Conservation (phyloP, 345 rosid genomes). For the Capsella bursapastoris region DNA sequence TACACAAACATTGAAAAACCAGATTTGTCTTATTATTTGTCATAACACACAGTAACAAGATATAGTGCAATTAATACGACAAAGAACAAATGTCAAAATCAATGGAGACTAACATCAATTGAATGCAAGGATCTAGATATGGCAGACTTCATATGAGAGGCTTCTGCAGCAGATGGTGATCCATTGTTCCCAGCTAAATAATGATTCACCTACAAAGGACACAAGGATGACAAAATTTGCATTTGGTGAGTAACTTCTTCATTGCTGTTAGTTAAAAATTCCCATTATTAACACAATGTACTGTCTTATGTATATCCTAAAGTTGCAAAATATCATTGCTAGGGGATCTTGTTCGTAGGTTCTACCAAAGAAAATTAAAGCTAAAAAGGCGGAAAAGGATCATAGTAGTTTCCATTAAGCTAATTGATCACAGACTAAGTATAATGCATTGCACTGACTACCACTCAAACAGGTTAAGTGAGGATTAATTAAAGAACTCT, state of each 20-base stretch:
- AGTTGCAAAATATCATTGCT: not conserved
- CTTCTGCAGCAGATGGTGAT: constrained; percentile 59
- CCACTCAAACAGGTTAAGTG: too few species aligned
- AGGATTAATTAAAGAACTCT: not conserved
- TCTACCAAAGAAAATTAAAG: constrained; percentile 10
- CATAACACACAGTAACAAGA: constrained; percentile 17
- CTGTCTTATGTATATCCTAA: not conserved
- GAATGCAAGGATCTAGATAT: constrained; percentile 52
- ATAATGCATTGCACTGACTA: not conserved
- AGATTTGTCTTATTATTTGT: constrained; percentile 10
- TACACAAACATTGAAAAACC: not conserved
- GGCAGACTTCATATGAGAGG: constrained; percentile 57
- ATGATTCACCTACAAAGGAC: constrained; percentile 40
- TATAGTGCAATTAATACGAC: not conserved
- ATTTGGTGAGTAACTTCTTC: not conserved
- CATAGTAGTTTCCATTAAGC: constrained; percentile 8
- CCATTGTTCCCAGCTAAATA: constrained; percentile 48
- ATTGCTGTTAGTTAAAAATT: constrained; percentile 3
- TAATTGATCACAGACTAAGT: not conserved
- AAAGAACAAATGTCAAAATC: constrained; percentile 12
- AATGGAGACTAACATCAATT: constrained; percentile 58
- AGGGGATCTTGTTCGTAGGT: constrained; percentile 22
- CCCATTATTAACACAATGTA: constrained; percentile 16
- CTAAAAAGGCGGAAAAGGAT: constrained; percentile 19
- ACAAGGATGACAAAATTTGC: not conserved